Conservation (phyloP, 1,139 yeast species). For the Candida tetrigidarum region DNA sequence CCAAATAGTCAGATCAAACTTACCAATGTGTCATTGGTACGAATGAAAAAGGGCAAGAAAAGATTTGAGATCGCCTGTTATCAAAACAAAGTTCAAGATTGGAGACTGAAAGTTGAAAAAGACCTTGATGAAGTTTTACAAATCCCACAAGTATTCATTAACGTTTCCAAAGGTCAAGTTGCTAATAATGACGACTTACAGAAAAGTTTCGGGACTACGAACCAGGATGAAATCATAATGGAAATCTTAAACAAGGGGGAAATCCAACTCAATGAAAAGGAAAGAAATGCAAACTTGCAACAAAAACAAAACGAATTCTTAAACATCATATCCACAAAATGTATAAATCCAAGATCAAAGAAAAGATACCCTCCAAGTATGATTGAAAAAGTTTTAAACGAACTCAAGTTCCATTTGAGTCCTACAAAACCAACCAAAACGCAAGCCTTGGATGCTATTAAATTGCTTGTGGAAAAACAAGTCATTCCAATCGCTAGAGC, state of each 20-base stretch:
- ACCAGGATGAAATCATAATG: constrained; percentile 71
- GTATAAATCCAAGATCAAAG: constrained; percentile 87
- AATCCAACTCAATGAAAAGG: constrained; percentile 92
- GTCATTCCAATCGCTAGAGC: constrained; percentile 94
- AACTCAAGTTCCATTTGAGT: constrained; percentile 78
- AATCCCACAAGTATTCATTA: constrained; percentile 90
- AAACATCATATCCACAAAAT: constrained; percentile 83
- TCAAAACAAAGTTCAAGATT: constrained; percentile 96
- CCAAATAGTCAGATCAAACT: constrained; percentile 88
- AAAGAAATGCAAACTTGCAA: constrained; percentile 73
- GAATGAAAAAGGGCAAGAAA: constrained; percentile 88
- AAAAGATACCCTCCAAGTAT: constrained; percentile 94
- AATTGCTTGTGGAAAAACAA: constrained; percentile 73
- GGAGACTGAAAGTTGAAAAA: constrained; percentile 86
- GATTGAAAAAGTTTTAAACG: constrained; percentile 85
- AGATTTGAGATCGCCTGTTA: constrained; percentile 96
- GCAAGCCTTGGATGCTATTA: constrained; percentile 93
- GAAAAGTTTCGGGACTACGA: constrained; percentile 74
- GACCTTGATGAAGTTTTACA: constrained; percentile 95
- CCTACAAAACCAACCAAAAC: constrained; percentile 82
- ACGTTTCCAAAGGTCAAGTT: constrained; percentile 93
- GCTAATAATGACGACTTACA: constrained; percentile 87
- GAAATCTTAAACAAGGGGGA: constrained; percentile 92
- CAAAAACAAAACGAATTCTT: constrained; percentile 85
- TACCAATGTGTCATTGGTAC: constrained; percentile 91